Base-by-base conservation (phyloP, 2,329 filamentous ascomycete species). In the Celoporthe dispersa region DNA sequence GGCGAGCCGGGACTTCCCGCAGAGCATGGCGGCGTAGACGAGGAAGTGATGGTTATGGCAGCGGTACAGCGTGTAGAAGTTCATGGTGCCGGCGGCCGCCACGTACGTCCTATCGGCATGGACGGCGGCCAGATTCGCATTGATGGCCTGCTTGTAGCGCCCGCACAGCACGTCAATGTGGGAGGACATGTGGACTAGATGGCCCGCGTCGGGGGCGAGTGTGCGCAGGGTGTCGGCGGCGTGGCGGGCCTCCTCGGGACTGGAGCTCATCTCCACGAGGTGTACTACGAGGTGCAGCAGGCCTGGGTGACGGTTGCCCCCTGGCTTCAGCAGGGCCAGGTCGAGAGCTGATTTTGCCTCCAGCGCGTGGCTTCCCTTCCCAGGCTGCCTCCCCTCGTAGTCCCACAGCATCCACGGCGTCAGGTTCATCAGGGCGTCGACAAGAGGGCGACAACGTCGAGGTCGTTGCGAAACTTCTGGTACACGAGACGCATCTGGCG, bases 51-150 rank as follows among this genome's bases (percentile, higher is more conserved):
- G 90, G 76, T 94, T 84, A 76, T 95, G 92, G 64, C 87, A 86
- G 19, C 92, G 87, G 77, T 94, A 95, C 6, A 94, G 84, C 0
- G 90, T 91, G 80, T 94, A 95, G 77, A 94, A 94, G 77, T 92
- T 92, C 71, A 88, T 78, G 0, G 88, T 82, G 0, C 91, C 91
- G 9, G 86, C 82, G 6, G 84, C 81, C 0, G 80, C 78, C 2
- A 93, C 82, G 75, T 87, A 94, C 73, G 87, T 88, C 65, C 91
- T 87, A 76, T 95, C 92, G 1, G 91, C 91, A 0, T 80, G 75
- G 63, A 92, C 89, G 12, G 92, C 92, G 31, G 86, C 84, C 1
- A 85, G 82, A 77, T 94, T 94, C 4, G 90, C 90, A 1, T 82
- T 81, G 66, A 94, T 89, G 5, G 91, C 91, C 11, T 84, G 83